Percentiles rank a stretch among this genome's conserved stretches.
These are phyloP conservation scores for Botrytis squamosa DNA, from an alignment of 2,329 filamentous ascomycete species.

Conservation along the genomic window DNA sequence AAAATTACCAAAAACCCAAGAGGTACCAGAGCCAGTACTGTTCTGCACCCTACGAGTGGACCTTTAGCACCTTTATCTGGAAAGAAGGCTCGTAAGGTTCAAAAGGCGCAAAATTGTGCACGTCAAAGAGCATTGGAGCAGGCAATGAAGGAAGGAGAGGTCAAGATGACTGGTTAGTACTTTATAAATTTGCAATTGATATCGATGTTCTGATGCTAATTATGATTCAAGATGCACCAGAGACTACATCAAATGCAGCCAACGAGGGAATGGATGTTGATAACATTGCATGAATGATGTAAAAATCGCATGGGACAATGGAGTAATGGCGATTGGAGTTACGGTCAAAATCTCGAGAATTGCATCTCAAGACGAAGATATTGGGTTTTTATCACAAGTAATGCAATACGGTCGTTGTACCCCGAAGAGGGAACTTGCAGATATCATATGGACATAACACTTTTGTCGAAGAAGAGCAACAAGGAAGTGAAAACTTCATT, in stretches of 20 bases:
- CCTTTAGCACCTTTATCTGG: constrained; percentile 37
- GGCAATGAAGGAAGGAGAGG: constrained; percentile 37
- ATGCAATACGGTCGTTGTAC: neutral
- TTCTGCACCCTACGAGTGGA: constrained; percentile 38
- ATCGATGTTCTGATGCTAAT: neutral
- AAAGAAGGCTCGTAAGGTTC: constrained; percentile 40
- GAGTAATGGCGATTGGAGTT: constrained; percentile 20
- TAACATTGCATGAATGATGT: constrained; percentile 7
- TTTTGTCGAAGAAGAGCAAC: neutral
- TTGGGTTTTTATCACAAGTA: neutral
- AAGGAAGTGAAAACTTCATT: neutral
- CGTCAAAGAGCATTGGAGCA: constrained; percentile 37
- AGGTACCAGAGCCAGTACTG: constrained; percentile 36
- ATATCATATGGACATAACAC: neutral
- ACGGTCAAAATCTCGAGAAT: neutral
- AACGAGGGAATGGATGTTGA: constrained; percentile 20
- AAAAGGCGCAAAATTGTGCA: constrained; percentile 38
- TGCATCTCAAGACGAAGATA: neutral
- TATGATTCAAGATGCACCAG: constrained; percentile 16
- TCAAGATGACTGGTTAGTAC: constrained; percentile 39
- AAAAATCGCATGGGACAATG: neutral
- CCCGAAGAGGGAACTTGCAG: too few species aligned
- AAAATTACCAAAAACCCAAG: constrained; percentile 38
- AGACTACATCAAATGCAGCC: constrained; percentile 1
- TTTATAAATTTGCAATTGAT: neutral